Percentiles rank a stretch among this genome's conserved stretches.
Conservation (phyloP, 306 rosid species). For the Geum urbanum region DNA sequence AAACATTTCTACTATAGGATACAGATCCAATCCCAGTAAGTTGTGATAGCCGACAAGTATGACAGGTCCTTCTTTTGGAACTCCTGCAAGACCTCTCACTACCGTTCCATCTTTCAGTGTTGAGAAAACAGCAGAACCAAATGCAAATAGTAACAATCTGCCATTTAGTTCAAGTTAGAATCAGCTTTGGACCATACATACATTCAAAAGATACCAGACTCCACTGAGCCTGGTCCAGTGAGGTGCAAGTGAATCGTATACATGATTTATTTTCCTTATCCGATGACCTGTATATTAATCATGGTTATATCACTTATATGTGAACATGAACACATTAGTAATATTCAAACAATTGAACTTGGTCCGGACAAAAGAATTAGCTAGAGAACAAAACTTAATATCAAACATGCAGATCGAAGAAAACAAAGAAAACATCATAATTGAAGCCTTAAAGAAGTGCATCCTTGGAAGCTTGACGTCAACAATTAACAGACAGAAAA, state of each 20-base stretch:
- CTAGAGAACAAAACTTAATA: background rate
- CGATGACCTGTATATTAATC: background rate
- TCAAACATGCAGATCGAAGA: background rate
- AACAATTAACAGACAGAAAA: background rate
- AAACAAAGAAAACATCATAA: background rate
- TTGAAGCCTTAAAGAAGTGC: background rate
- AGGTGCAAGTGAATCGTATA: background rate
- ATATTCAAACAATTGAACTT: background rate
- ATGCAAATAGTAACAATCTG: conserved; percentile 48
- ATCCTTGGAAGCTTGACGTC: background rate
- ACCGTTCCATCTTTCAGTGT: conserved; percentile 81
- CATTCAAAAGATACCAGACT: background rate
- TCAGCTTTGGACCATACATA: conserved; percentile 14
- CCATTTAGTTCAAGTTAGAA: conserved; percentile 21
- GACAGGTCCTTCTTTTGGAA: conserved; percentile 91
- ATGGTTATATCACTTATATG: background rate
- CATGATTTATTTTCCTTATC: background rate
- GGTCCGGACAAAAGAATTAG: background rate
- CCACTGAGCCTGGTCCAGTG: background rate
- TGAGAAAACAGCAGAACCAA: conserved; percentile 72
- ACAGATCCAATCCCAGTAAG: conserved; percentile 65
- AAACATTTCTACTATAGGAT: conserved; percentile 47
- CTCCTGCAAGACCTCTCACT: conserved; percentile 83
- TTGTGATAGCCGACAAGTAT: conserved; percentile 78
- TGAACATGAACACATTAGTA: too few species aligned